Evolutionary conservation across 2,329 filamentous ascomycete genomes (phyloP).

Genomic region (Lachnellula arida): DNA sequence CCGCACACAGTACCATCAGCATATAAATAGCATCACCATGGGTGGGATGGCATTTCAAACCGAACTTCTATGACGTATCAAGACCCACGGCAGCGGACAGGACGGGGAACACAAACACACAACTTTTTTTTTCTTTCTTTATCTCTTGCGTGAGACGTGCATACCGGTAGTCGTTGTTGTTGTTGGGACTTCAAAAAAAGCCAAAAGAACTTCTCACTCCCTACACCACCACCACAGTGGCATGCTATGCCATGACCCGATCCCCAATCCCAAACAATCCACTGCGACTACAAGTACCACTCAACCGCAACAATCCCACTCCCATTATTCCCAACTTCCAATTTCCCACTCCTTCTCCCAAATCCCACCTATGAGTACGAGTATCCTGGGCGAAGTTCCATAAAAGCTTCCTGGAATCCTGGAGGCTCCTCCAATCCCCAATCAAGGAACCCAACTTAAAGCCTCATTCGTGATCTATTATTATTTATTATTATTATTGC

Average conservation of each 20-base stretch:
- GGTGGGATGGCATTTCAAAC: background rate
- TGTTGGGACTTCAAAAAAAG: background rate
- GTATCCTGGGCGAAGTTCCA: too few relatives aligned
- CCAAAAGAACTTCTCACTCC: too few relatives aligned
- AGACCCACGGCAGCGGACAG: constrained; percentile 4
- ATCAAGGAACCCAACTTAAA: constrained; percentile 2
- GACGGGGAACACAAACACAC: background rate
- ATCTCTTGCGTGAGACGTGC: background rate
- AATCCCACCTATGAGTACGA: too few relatives aligned
- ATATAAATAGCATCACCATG: background rate
- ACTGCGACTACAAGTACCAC: too few relatives aligned
- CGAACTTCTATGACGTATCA: constrained; percentile 3
- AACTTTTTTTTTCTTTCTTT: background rate
- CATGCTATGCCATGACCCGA: background rate
- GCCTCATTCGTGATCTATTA: constrained; percentile 7
- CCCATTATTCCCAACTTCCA: too few relatives aligned
- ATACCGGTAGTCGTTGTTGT: background rate
- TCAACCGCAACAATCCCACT: too few relatives aligned
- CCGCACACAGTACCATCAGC: background rate
- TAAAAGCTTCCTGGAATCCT: background rate
- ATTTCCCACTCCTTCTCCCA: too few relatives aligned
- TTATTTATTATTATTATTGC: too few relatives aligned
- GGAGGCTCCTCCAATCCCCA: background rate
- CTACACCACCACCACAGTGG: too few relatives aligned
- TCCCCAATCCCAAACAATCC: too few relatives aligned